phyloP scores from a whole-genome alignment of 192 early-diverging fungal species.

The Coemansia sp. region DNA sequence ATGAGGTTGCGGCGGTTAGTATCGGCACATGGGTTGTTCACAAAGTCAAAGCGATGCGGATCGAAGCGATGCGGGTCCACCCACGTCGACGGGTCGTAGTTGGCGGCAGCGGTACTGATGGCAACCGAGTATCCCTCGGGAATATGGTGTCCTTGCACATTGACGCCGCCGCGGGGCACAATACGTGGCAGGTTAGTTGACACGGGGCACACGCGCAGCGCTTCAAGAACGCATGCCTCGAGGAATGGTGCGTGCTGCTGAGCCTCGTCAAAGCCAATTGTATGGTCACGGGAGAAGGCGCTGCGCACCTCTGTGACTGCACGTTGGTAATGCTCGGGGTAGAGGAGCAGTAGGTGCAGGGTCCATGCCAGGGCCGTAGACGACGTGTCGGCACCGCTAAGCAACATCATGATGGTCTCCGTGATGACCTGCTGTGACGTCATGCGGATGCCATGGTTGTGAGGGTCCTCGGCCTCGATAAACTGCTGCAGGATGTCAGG shows the following conservation, averaged over 20 bases:
- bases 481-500: slow-evolving; percentile 36
- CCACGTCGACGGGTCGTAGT: slow-evolving; percentile 30
- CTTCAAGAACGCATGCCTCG: slow-evolving; percentile 42
- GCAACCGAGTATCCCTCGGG: slow-evolving; percentile 27
- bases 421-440: slow-evolving; percentile 23
- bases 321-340: slow-evolving; percentile 19
- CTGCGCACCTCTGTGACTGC: slow-evolving; percentile 17
- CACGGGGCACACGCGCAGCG: slow-evolving; percentile 38
- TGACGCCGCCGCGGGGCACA: slow-evolving; percentile 32
- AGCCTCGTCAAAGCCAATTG: slow-evolving; percentile 28
- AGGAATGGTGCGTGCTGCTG: slow-evolving; percentile 23
- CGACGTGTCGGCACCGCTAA: slow-evolving; percentile 39
- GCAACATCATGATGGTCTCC: slow-evolving; percentile 36
- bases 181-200: slow-evolving; percentile 34
- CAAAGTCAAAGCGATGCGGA: slow-evolving; percentile 29
- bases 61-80: slow-evolving; percentile 1
- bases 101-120: slow-evolving; percentile 23
- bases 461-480: slow-evolving; percentile 37
- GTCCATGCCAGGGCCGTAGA: slow-evolving; percentile 30
- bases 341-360: slow-evolving; percentile 35
- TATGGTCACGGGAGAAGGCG: slow-evolving; percentile 9
- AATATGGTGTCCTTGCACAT: slow-evolving; percentile 22
- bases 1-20: slow-evolving; percentile 29
- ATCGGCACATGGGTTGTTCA: slow-evolving; percentile 2
- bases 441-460: slow-evolving; percentile 24